Percentiles rank a stretch among this genome's conserved stretches.
Evolutionary conservation across 345 rosid genomes (phyloP).

Genomic region (Camelina laxa): DNA sequence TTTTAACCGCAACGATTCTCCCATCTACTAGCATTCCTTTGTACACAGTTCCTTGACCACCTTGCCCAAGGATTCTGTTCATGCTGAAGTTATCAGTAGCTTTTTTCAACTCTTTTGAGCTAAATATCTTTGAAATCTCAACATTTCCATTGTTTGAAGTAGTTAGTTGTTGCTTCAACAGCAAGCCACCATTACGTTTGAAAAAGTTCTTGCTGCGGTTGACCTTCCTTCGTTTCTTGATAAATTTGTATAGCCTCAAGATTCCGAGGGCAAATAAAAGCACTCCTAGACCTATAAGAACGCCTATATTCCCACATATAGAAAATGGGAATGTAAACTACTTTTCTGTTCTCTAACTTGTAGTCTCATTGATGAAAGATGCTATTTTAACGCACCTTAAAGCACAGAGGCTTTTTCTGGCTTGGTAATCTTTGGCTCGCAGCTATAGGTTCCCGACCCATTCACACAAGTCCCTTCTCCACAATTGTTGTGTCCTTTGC

Average conservation of each 20-base stretch:
- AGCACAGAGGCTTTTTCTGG: neutral
- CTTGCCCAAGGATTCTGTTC: no score
- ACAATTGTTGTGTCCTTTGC: conserved; percentile 29
- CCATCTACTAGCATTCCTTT: no score
- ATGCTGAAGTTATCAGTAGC: no score
- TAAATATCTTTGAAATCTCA: conserved; percentile 20
- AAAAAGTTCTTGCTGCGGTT: conserved; percentile 18
- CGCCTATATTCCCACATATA: conserved; percentile 14
- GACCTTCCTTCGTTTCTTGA: conserved; percentile 21
- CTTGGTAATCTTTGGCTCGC: conserved; percentile 18
- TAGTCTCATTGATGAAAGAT: neutral
- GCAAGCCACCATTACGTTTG: conserved; percentile 43
- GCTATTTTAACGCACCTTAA: conserved; percentile 20
- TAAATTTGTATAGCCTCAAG: conserved; percentile 1
- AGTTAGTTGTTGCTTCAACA: conserved; percentile 42
- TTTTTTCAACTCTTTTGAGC: no score
- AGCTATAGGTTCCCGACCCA: neutral
- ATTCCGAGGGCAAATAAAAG: conserved; percentile 10
- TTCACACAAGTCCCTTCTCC: conserved; percentile 26
- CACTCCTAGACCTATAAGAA: conserved; percentile 29
- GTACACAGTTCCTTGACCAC: no score
- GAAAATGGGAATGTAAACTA: neutral
- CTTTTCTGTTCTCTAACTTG: neutral
- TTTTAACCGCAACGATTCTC: no score
- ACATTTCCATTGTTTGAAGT: conserved; percentile 16